Conservation (phyloP, 2,329 filamentous ascomycete species). For the Zopfia rhizophila region DNA sequence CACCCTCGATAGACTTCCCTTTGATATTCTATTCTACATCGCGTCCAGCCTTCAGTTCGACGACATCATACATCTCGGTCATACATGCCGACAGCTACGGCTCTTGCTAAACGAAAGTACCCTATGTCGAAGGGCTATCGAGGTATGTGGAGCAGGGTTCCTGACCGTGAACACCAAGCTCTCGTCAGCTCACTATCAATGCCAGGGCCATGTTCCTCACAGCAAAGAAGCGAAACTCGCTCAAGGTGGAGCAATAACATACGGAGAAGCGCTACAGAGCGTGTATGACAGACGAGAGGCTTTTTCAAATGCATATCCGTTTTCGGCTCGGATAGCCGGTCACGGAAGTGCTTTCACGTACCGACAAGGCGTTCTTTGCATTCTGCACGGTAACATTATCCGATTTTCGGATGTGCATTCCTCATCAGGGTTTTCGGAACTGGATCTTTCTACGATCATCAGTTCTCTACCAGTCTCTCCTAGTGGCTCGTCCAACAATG, state of each 20-base stretch:
- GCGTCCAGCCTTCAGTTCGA: constrained; percentile 65
- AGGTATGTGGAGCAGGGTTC: constrained; percentile 67
- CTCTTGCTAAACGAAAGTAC: constrained; percentile 64
- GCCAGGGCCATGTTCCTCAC: constrained; percentile 54
- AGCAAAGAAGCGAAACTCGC: constrained; percentile 59
- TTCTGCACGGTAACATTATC: constrained; percentile 65
- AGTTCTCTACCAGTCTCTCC: constrained; percentile 11
- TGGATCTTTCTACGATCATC: constrained; percentile 35
- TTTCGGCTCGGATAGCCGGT: constrained; percentile 68
- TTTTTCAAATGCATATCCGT: constrained; percentile 70
- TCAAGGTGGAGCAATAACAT: constrained; percentile 50
- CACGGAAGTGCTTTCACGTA: constrained; percentile 71
- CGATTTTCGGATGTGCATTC: constrained; percentile 68
- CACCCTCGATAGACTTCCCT: constrained; percentile 63
- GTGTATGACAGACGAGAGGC: constrained; percentile 70
- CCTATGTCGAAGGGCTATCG: constrained; percentile 67
- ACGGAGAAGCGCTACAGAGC: constrained; percentile 66
- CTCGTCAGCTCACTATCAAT: constrained; percentile 20
- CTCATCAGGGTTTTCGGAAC: constrained; percentile 13
- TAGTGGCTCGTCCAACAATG: constrained; percentile 34
- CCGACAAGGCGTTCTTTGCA: constrained; percentile 71
- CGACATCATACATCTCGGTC: constrained; percentile 67
- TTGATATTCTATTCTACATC: constrained; percentile 72
- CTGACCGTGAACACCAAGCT: background rate
- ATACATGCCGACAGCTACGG: constrained; percentile 63